phyloP scores from a whole-genome alignment of 768 basidiomycete species.

The Leucocoprinus leucothites region DNA sequence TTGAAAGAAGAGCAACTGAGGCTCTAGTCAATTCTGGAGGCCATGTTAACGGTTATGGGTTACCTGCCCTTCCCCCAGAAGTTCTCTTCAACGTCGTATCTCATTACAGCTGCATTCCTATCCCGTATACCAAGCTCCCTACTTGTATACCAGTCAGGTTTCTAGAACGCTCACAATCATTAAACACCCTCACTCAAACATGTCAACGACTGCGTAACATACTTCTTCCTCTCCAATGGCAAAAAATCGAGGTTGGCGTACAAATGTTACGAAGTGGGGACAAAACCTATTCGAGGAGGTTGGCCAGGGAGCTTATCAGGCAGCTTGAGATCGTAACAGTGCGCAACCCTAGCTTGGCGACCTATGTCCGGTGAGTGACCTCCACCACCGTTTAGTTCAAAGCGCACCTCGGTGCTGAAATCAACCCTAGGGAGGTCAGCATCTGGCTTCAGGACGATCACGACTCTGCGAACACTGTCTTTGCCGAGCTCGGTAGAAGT shows the following conservation, averaged over 20 bases:
- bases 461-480: neutral
- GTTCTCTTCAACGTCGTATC: neutral
- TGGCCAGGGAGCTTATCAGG: constrained; percentile 11
- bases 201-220: constrained; percentile 14
- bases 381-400: neutral
- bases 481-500: neutral
- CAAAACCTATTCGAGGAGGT: neutral
- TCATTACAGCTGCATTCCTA: neutral
- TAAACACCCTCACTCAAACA: constrained; percentile 12
- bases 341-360: constrained; percentile 11
- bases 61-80: neutral
- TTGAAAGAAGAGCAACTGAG: neutral
- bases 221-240: constrained; percentile 13
- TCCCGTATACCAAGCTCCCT: neutral
- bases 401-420: neutral
- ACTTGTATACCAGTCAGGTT: neutral
- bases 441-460: neutral
- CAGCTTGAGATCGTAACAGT: constrained; percentile 18
- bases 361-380: constrained; percentile 12
- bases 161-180: neutral
- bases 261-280: neutral
- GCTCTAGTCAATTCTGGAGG: neutral
- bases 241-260: constrained; percentile 15
- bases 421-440: neutral
- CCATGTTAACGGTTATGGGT: neutral